phyloP scores from a whole-genome alignment of 345 rosid genomes.

The Syzygium aqueum region DNA sequence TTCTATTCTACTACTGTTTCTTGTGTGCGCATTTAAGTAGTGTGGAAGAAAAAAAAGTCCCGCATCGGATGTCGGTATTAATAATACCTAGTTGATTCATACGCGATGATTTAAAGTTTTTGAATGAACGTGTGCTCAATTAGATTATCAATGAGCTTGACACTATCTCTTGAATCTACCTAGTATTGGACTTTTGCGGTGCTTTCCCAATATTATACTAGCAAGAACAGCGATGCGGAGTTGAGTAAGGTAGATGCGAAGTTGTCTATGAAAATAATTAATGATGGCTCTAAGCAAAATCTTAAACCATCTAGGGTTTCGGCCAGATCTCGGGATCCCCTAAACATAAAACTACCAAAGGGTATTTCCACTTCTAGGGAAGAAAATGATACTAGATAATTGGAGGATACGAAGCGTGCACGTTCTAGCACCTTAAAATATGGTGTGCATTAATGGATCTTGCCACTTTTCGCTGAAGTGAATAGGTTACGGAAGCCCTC shows the following conservation, averaged over 20 bases:
- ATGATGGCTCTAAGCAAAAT: neutral
- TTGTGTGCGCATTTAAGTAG: neutral
- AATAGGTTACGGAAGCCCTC: no score
- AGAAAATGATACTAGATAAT: no score
- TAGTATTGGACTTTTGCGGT: neutral
- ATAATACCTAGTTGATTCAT: neutral
- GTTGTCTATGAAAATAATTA: neutral
- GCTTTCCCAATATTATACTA: neutral
- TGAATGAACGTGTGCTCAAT: fast-evolving
- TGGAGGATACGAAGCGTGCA: no score
- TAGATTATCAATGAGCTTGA: neutral
- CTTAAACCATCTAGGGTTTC: no score
- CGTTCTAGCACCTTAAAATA: no score
- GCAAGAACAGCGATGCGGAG: neutral
- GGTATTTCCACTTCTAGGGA: no score
- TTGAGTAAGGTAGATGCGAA: neutral
- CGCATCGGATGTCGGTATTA: fast-evolving
- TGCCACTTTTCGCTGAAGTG: no score
- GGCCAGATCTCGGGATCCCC: no score
- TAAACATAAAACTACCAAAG: no score
- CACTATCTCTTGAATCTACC: neutral
- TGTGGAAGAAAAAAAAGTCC: fast-evolving
- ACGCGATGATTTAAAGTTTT: fast-evolving
- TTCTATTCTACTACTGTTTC: no score
- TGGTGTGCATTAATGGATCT: no score